Evolutionary conservation across 331 rosid species (phyloP), one percentile per base, ranked within the genome.

Genomic region (Rhamnella rubrinervis): DNA sequence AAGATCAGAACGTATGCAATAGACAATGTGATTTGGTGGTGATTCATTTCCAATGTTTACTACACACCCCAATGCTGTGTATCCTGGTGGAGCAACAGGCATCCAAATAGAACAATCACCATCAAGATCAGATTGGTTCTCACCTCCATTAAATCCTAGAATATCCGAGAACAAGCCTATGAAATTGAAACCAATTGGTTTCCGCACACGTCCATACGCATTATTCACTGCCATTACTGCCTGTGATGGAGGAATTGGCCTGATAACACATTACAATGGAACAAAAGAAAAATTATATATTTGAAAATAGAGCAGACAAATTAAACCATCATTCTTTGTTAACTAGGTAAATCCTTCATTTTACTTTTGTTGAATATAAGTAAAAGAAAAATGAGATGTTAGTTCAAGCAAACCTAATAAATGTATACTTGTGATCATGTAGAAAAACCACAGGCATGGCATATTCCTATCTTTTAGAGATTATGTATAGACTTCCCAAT

Each of bases 151-250:
- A 74, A 71, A 79, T 44, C 87, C 90, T 80, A 77, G 92, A 83
- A 84, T 83, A 64, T 78, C 75, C 55, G 78, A 78, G 76, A 95
- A 87, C 75, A 87, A 77, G 46, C 97, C 95, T 39, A 95, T 84
- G 59, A 86, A 89, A 75, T 81, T 78, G 77, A 91, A 95, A 80
- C 85, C 84, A 78, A 86, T 79, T 20, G 99, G 92, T 78, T 87
- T 89, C 78, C 96, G 87, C 56, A 89, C 97, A 71, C 99, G 97
- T 63, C 99, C 96, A 74, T 91, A 91, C 60, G 82, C 77, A 67
- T 95, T 95, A 74, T 93, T 85, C 63, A 91, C 91, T 21, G 99
- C 97, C 97, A 91, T 86, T 68, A 91, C 99, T 28, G 96, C 96
- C 76, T 84, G 99, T 49, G 99, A 87, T 51, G 99, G 99, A 82